A percentile compares a stretch with the other conserved stretches of the same genome.
Conservation (phyloP, 129 eudicot genomes). For the Logfia minima region DNA sequence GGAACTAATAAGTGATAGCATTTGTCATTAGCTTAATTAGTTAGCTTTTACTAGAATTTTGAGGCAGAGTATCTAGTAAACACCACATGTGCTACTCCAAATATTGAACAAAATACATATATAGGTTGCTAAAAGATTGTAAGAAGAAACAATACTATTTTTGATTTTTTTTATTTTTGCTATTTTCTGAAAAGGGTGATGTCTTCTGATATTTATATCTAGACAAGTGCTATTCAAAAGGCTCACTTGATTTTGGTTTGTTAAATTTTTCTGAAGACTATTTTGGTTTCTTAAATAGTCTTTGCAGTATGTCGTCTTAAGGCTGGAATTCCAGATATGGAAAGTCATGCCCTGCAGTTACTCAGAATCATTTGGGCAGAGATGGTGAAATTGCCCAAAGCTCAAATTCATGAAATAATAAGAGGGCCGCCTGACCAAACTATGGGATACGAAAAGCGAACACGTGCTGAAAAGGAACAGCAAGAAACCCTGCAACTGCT, state of each 20-base stretch:
- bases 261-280: background rate
- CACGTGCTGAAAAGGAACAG: constrained; percentile 18
- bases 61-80: too few species aligned
- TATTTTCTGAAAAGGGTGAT: background rate
- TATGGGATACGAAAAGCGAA: constrained; percentile 4
- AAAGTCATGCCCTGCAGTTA: constrained; percentile 10
- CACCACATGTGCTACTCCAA: too few species aligned
- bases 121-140: background rate
- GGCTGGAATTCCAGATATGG: background rate
- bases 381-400: constrained; percentile 15
- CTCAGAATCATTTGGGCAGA: constrained; percentile 20
- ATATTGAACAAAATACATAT: background rate
- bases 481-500: constrained; percentile 18
- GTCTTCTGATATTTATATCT: background rate
- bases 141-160: too few species aligned
- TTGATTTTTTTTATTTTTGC: background rate
- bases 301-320: constrained; percentile 11
- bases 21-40: background rate
- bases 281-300: background rate
- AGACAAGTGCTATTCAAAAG: background rate
- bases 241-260: background rate
- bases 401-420: constrained; percentile 19
- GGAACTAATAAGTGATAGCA: background rate
- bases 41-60: too few species aligned
- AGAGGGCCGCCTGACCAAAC: constrained; percentile 22